phyloP scores from a whole-genome alignment of 495 filamentous ascomycete species.

The Xylona heveae region DNA sequence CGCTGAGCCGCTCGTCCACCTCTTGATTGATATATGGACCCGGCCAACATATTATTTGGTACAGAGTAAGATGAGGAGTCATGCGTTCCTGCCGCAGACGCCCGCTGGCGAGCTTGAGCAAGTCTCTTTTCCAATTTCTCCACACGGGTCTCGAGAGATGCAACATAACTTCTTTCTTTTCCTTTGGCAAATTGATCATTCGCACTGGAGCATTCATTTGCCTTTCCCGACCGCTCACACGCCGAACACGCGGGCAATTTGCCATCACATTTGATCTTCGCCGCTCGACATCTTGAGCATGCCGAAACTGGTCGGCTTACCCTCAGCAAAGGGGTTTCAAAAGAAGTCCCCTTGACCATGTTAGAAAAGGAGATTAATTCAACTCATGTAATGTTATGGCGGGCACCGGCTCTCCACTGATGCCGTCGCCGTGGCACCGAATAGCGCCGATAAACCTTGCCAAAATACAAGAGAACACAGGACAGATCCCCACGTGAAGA shows the following conservation, averaged over 20 bases:
- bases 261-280: slow-evolving; percentile 89
- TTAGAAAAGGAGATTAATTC: slow-evolving; percentile 12
- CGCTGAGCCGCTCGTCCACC: slow-evolving; percentile 10
- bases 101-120: slow-evolving; percentile 32
- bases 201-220: slow-evolving; percentile 70
- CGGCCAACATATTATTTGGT: too few relatives aligned
- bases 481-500: too few relatives aligned
- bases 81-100: slow-evolving; percentile 27
- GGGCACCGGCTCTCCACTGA: too few relatives aligned
- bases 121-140: slow-evolving; percentile 65
- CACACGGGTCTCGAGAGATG: slow-evolving; percentile 68
- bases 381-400: slow-evolving; percentile 10
- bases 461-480: too few relatives aligned
- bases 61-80: slow-evolving; percentile 19
- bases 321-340: slow-evolving; percentile 59
- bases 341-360: slow-evolving; percentile 10
- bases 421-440: too few relatives aligned
- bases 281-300: slow-evolving; percentile 75
- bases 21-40: slow-evolving; percentile 22
- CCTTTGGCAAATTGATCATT: slow-evolving; percentile 87
- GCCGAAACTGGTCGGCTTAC: slow-evolving; percentile 85
- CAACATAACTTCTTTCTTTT: slow-evolving; percentile 89
- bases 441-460: too few relatives aligned
- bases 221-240: slow-evolving; percentile 66
- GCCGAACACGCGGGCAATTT: slow-evolving; percentile 86